Evolutionary conservation across 2,329 filamentous ascomycete genomes (phyloP).

Genomic region (Blastomyces silverae): DNA sequence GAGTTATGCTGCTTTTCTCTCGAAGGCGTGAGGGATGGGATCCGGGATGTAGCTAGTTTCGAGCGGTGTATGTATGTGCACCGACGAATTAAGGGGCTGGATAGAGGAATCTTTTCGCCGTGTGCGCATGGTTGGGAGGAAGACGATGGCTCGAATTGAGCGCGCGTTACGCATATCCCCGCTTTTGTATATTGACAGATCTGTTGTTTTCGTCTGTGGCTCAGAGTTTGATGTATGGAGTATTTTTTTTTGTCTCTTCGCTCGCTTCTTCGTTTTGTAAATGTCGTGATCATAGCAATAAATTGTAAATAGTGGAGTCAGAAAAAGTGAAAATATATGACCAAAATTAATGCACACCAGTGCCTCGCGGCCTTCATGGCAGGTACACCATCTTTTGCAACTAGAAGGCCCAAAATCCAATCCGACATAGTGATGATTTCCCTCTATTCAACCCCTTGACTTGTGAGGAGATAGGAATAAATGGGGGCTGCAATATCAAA

Average conservation of each 20-base stretch:
- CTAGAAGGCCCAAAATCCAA: not conserved
- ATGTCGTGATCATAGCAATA: not conserved
- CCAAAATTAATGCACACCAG: not conserved
- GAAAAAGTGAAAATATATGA: not conserved
- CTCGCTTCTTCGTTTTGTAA: not conserved
- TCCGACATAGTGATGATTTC: not conserved
- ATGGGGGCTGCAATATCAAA: not conserved
- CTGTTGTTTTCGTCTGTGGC: not conserved
- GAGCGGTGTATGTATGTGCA: not conserved
- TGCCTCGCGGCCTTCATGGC: not conserved
- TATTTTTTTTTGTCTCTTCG: not conserved
- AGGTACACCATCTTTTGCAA: not conserved
- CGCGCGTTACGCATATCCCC: not conserved
- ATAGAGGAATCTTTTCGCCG: not conserved
- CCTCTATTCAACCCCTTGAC: not conserved
- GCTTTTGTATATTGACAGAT: not conserved
- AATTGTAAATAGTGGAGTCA: not conserved
- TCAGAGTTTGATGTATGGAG: not conserved
- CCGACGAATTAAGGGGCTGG: not conserved
- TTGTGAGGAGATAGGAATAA: not conserved
- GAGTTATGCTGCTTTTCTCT: constrained; percentile 20
- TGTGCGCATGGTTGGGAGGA: not conserved
- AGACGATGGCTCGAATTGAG: not conserved
- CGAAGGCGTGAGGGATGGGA: not conserved
- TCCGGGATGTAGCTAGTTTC: not conserved